Evolutionary conservation across 495 filamentous ascomycete species (phyloP).

Genomic region (Parmelia sp.): DNA sequence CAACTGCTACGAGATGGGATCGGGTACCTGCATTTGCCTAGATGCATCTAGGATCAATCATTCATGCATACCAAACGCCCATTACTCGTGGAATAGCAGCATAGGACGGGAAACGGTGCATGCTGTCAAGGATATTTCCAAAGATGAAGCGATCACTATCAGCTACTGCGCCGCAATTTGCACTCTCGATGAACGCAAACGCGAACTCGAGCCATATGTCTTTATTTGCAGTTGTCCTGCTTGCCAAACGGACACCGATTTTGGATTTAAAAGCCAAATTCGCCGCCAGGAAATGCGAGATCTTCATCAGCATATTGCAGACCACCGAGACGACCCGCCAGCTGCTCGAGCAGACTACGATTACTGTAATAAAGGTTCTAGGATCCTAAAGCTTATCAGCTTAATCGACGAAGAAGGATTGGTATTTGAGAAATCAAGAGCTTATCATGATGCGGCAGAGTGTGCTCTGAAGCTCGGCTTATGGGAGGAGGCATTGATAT

Average conservation of each 20-base stretch:
- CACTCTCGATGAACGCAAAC: not conserved
- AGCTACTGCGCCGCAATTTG: slow-evolving; percentile 25
- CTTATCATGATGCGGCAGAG: not conserved
- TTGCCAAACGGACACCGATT: not conserved
- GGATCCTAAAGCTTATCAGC: not conserved
- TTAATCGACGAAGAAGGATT: not conserved
- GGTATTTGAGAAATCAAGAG: not conserved
- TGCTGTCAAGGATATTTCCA: slow-evolving; percentile 35
- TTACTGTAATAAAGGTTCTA: not conserved
- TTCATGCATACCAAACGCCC: slow-evolving; percentile 39
- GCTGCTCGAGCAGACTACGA: not conserved
- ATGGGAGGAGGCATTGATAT: not conserved
- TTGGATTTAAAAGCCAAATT: not conserved
- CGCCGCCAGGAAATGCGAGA: not conserved
- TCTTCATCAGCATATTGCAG: not conserved
- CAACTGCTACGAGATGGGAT: not conserved
- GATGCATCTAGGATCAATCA: slow-evolving; percentile 34
- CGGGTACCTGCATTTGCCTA: slow-evolving; percentile 1
- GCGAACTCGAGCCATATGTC: not conserved
- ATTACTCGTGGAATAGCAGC: slow-evolving; percentile 37
- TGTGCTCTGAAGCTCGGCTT: not conserved
- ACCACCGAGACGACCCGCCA: not conserved
- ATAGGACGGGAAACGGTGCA: slow-evolving; percentile 33
- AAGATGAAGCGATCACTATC: slow-evolving; percentile 41
- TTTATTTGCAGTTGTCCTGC: slow-evolving; percentile 7